phyloP scores from a whole-genome alignment of 78 protist genomes.

The Mantamonas sphyraenae region DNA sequence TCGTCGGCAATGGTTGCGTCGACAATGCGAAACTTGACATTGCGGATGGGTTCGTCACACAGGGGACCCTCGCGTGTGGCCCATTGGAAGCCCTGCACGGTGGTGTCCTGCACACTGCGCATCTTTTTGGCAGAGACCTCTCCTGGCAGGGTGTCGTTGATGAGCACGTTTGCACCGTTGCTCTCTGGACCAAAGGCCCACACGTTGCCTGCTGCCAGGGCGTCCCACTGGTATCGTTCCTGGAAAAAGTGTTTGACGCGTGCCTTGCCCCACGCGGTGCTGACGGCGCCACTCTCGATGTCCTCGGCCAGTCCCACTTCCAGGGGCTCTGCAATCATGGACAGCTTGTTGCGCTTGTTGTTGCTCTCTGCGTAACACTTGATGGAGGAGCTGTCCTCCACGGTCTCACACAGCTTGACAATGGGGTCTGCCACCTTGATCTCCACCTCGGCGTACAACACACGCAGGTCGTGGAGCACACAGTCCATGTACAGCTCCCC shows the following conservation, averaged over 20 bases:
- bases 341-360: conserved; percentile 81
- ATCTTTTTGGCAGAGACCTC: conserved; percentile 41
- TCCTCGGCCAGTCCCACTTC: conserved; percentile 85
- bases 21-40: conserved; percentile 65
- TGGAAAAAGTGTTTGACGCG: conserved; percentile 49
- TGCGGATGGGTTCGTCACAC: conserved; percentile 83
- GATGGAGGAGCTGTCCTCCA: conserved; percentile 82
- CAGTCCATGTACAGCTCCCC: conserved; percentile 97
- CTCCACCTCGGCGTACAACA: conserved; percentile 70
- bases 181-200: conserved; percentile 95
- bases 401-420: conserved; percentile 88
- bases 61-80: conserved; percentile 93
- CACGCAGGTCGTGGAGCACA: conserved; percentile 88
- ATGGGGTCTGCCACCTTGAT: conserved; percentile 95
- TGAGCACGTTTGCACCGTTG: conserved; percentile 80
- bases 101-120: conserved; percentile 25
- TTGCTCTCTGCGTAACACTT: conserved; percentile 88
- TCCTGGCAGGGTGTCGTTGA: conserved; percentile 86
- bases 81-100: conserved; percentile 96
- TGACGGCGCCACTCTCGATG: conserved; percentile 55
- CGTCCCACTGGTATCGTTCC: conserved; percentile 88
- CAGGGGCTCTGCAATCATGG: conserved; percentile 93
- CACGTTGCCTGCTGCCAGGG: conserved; percentile 82
- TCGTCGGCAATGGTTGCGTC: conserved; percentile 74
- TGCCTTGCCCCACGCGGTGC: neutral